Evolutionary conservation across 2,329 filamentous ascomycete species (phyloP).

Genomic region (Aspergillus ibericus): DNA sequence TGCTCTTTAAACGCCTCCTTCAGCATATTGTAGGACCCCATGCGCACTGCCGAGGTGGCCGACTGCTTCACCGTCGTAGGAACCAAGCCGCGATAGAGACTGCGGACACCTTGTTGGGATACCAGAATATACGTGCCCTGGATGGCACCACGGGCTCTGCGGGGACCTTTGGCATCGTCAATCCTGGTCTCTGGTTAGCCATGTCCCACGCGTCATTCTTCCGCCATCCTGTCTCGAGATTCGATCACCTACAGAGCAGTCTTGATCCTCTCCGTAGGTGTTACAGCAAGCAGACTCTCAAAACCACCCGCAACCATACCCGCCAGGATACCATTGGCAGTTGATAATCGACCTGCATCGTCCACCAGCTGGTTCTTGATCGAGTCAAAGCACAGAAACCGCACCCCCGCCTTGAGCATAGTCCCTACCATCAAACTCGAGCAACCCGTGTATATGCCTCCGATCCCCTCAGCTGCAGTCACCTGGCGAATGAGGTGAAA

Average conservation of each 20-base stretch:
- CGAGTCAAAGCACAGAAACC: not conserved
- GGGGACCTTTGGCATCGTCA: conserved; percentile 56
- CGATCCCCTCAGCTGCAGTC: not conserved
- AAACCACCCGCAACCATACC: conserved; percentile 25
- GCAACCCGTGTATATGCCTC: not conserved
- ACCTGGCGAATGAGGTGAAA: not conserved
- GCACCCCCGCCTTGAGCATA: not conserved
- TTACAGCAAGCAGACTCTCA: conserved; percentile 30
- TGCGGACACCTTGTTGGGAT: conserved; percentile 54
- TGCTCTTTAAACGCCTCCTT: conserved; percentile 57
- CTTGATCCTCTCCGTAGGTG: not conserved
- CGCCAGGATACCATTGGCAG: not conserved
- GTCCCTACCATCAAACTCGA: not conserved
- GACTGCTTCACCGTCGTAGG: conserved; percentile 65
- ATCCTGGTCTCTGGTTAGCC: conserved; percentile 40
- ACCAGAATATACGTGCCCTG: conserved; percentile 55
- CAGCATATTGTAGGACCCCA: conserved; percentile 64
- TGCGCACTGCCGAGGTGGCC: conserved; percentile 60
- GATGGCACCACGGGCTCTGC: conserved; percentile 51
- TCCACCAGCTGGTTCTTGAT: not conserved
- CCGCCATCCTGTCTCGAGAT: no score
- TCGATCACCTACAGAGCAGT: conserved; percentile 5
- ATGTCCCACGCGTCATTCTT: not conserved
- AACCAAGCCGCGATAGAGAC: conserved; percentile 59
- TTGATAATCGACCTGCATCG: not conserved